phyloP scores from a whole-genome alignment of 768 basidiomycete genomes.

The Dictyophora rubrovolvata region DNA sequence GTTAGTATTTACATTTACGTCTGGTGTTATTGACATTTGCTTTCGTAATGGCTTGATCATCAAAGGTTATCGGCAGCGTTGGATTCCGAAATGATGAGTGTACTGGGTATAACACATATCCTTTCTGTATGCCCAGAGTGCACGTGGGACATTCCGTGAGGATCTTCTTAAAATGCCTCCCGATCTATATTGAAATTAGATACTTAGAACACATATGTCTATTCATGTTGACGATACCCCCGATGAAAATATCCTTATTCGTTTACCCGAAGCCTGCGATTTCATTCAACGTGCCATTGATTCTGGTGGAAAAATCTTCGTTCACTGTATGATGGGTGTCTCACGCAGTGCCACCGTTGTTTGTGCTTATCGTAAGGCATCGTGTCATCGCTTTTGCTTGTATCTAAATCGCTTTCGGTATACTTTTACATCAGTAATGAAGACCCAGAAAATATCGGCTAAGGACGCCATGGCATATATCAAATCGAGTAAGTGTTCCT shows the following conservation, averaged over 20 bases:
- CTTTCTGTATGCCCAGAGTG: conserved; percentile 66
- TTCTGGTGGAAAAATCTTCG: conserved; percentile 50
- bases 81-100: conserved; percentile 59
- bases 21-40: conserved; percentile 14
- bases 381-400: background rate
- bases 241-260: conserved; percentile 57
- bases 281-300: conserved; percentile 56
- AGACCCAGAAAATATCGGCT: background rate
- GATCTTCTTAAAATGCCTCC: background rate
- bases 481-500: conserved; percentile 6
- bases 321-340: conserved; percentile 58
- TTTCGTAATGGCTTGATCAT: conserved; percentile 1
- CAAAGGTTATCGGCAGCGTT: conserved; percentile 57
- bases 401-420: background rate
- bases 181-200: conserved; percentile 54
- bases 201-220: conserved; percentile 55
- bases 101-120: conserved; percentile 71
- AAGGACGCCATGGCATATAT: conserved; percentile 2
- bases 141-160: conserved; percentile 13
- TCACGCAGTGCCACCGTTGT: conserved; percentile 62
- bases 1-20: conserved; percentile 33
- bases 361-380: conserved; percentile 60
- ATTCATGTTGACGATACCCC: conserved; percentile 62
- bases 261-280: conserved; percentile 53
- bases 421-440: conserved; percentile 1